Base-by-base conservation (phyloP, 2,329 filamentous ascomycete species). In the Penicillium expansum region DNA sequence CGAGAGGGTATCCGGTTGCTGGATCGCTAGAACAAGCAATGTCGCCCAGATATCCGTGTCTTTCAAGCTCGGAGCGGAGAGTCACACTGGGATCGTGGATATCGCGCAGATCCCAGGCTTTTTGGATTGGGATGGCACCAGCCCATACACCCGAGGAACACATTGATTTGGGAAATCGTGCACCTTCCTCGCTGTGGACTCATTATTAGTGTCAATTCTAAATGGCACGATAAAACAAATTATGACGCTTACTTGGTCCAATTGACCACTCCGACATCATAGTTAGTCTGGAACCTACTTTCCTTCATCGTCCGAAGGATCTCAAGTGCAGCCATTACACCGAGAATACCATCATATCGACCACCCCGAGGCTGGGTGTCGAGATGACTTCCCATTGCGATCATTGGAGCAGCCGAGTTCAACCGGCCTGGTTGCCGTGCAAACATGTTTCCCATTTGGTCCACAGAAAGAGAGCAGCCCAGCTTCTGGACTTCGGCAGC, bases 101-200 rank as follows among this genome's bases (percentile, higher is more conserved):
- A 67, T 87, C 85, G 29, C 75, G 77, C 6, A 87, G 74, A 35
- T 75, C 77, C 72, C 84, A 84, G 7, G 85, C 87, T 45, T 75
- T 74, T n/a, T 86, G 78, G 1, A 87, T 74, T 0, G 85, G 74
- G 11, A 88, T 85, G 0, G 77, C 76, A 9, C 79, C 87, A 0
- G 87, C 84, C 89, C 89, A 92, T 2, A 92, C 89, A 1, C 87
- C 88, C 0, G 87, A 90, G 0, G 86, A 79, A 18, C 87, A 77
- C 86, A 90, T 91, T 8, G 84, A 87, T 42, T 85, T 85, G 0
- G 89, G 88, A 59, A 92, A 92, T 0, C 89, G 82, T 0, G 89
- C 89, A 1, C 89, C 89, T 73, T 92, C 89, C 74, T 92, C 89
- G 66, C 84, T 91, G 13, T 44, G 5, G 22, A 13, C 1, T 29